Percentiles rank a stretch among this genome's conserved stretches.
Conservation (phyloP, 306 rosid genomes). For the Trichosanthes cucumerina region DNA sequence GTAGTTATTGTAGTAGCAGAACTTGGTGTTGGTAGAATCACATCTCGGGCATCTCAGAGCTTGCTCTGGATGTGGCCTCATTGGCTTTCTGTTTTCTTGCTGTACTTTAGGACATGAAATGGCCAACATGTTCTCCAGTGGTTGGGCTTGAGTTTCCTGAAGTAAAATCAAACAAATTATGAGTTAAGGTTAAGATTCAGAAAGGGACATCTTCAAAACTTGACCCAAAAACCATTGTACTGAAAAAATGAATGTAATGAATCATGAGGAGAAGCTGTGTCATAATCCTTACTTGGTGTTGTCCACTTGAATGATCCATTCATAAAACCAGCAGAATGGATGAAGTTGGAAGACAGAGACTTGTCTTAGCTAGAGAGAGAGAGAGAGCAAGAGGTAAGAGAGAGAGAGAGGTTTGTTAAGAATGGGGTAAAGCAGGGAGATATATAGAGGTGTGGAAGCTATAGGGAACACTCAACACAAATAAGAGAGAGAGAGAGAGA, state of each 20-base stretch:
- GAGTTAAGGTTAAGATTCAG: neutral
- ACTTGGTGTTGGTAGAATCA: conserved; percentile 85
- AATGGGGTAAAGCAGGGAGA: neutral
- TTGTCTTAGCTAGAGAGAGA: neutral
- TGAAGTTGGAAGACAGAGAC: conserved; percentile 5
- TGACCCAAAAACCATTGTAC: neutral
- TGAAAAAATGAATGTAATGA: neutral
- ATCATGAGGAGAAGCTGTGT: neutral
- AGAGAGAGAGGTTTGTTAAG: conserved; percentile 9
- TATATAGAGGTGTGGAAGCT: neutral
- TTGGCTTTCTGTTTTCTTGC: conserved; percentile 22
- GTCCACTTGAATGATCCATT: conserved; percentile 81
- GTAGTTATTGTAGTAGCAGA: conserved; percentile 97
- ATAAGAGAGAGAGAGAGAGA: neutral
- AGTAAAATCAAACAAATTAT: neutral
- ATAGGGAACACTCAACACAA: neutral
- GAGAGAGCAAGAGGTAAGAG: conserved; percentile 9
- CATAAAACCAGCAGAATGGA: conserved; percentile 17
- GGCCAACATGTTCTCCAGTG: conserved; percentile 67
- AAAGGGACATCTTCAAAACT: neutral
- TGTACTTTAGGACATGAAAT: conserved; percentile 38
- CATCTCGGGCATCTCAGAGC: conserved; percentile 88
- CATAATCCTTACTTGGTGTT: conserved; percentile 47
- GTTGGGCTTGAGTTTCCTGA: conserved; percentile 70
- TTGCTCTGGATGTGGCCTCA: conserved; percentile 27